Evolutionary conservation across 2,329 filamentous ascomycete genomes (phyloP).

Genomic region (Trichophyton benhamiae): DNA sequence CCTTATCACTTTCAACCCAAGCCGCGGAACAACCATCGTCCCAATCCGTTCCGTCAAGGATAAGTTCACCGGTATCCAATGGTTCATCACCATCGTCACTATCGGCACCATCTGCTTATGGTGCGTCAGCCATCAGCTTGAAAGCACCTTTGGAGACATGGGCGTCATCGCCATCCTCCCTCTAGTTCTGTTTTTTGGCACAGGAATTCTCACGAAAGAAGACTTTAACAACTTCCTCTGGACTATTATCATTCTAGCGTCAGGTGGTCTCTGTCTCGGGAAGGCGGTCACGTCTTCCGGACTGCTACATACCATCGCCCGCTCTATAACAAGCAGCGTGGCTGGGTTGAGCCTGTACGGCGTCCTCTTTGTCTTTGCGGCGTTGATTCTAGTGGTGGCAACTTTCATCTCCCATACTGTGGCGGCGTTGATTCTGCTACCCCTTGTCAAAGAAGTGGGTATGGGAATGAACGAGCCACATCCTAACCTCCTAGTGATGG

Average conservation of each 20-base stretch:
- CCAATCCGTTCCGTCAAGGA: slow-evolving; percentile 85
- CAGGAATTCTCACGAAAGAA: slow-evolving; percentile 91
- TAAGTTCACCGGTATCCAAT: slow-evolving; percentile 75
- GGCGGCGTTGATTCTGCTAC: slow-evolving; percentile 85
- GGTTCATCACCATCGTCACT: slow-evolving; percentile 79
- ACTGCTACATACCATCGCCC: slow-evolving; percentile 75
- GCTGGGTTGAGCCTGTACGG: slow-evolving; percentile 71
- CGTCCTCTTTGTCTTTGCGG: slow-evolving; percentile 73
- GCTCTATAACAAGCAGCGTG: slow-evolving; percentile 59
- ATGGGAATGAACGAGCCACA: slow-evolving; percentile 75
- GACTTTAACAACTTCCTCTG: slow-evolving; percentile 99
- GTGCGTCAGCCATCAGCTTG: slow-evolving; percentile 84
- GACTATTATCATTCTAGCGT: slow-evolving; percentile 98
- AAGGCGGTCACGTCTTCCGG: slow-evolving; percentile 92
- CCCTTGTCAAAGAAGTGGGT: slow-evolving; percentile 78
- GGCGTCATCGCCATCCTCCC: slow-evolving; percentile 95
- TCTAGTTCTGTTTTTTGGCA: slow-evolving; percentile 90
- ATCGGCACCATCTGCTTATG: slow-evolving; percentile 75
- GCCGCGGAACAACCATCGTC: slow-evolving; percentile 74
- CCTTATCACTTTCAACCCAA: slow-evolving; percentile 71
- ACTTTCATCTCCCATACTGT: slow-evolving; percentile 98
- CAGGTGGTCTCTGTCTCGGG: slow-evolving; percentile 80
- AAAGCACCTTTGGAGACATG: slow-evolving; percentile 88
- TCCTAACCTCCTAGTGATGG: slow-evolving; percentile 92
- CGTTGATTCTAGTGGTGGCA: slow-evolving; percentile 77